A percentile compares a stretch with the other conserved stretches of the same genome.
These are phyloP conservation scores for Nowakowskiella sp. DNA, from an alignment of 192 early-diverging fungal genomes.

Conservation along the genomic window DNA sequence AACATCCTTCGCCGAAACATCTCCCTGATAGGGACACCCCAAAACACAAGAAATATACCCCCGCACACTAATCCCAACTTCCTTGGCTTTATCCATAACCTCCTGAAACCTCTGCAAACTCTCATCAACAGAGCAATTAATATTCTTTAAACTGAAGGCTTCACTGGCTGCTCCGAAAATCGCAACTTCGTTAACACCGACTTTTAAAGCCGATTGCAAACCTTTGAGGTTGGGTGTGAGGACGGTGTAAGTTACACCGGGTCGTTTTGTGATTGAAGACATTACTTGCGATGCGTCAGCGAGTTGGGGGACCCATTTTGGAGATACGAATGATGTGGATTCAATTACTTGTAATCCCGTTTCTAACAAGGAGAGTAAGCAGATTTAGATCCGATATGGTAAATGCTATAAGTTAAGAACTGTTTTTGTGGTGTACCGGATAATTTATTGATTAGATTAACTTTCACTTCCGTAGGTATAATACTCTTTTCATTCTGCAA, in stretches of 20 bases:
- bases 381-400: no score
- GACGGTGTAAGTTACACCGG: constrained; percentile 76
- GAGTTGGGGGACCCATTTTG: constrained; percentile 97
- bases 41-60: constrained; percentile 86
- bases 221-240: constrained; percentile 85
- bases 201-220: constrained; percentile 68
- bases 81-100: constrained; percentile 56
- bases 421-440: constrained; percentile 12
- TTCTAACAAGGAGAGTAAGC: constrained; percentile 20
- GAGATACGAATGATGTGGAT: constrained; percentile 89
- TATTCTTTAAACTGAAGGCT: constrained; percentile 81
- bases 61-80: constrained; percentile 58
- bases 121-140: constrained; percentile 84
- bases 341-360: constrained; percentile 80
- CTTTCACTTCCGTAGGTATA: constrained; percentile 73
- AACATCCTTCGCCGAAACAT: constrained; percentile 58
- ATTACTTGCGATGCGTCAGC: constrained; percentile 74
- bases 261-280: constrained; percentile 48
- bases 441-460: constrained; percentile 79
- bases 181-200: constrained; percentile 79
- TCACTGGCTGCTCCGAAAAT: constrained; percentile 87
- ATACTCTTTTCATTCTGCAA: constrained; percentile 89
- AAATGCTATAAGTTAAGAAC: background rate
- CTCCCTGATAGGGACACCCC: constrained; percentile 90
- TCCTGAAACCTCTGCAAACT: constrained; percentile 63